Conservation (phyloP, 2,329 filamentous ascomycete species). For the Neocucurbitaria cava region DNA sequence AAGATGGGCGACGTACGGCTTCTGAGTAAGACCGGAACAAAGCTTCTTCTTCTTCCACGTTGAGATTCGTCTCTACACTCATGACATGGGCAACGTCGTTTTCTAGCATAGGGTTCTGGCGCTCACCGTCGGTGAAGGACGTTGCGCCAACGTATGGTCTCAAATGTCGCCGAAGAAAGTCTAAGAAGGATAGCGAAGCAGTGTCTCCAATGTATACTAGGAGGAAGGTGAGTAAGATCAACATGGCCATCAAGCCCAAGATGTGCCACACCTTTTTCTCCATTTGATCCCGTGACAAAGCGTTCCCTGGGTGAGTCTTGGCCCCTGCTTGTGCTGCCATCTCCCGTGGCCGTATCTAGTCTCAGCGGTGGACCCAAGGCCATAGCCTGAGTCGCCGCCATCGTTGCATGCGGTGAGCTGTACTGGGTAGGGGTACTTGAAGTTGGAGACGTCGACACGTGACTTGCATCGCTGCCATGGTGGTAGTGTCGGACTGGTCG, state of each 20-base stretch:
- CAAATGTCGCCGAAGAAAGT: neutral
- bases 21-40: neutral
- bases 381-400: neutral
- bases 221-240: neutral
- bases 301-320: neutral
- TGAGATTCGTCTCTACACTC: neutral
- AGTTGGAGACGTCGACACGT: neutral
- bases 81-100: neutral
- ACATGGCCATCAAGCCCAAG: neutral
- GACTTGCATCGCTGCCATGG: neutral
- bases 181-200: neutral
- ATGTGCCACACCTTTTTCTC: neutral
- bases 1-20: neutral
- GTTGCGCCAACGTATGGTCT: neutral
- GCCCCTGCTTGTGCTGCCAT: neutral
- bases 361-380: neutral
- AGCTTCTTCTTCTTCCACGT: neutral
- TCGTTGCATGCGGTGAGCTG: neutral
- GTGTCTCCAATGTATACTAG: neutral
- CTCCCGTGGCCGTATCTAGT: neutral
- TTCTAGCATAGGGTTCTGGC: neutral
- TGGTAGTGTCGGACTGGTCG: neutral
- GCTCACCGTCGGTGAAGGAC: neutral
- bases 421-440: neutral
- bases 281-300: neutral